A percentile compares a stretch with the other conserved stretches of the same genome.
Conservation (phyloP, 345 rosid species). For the Physaria fendleri region DNA sequence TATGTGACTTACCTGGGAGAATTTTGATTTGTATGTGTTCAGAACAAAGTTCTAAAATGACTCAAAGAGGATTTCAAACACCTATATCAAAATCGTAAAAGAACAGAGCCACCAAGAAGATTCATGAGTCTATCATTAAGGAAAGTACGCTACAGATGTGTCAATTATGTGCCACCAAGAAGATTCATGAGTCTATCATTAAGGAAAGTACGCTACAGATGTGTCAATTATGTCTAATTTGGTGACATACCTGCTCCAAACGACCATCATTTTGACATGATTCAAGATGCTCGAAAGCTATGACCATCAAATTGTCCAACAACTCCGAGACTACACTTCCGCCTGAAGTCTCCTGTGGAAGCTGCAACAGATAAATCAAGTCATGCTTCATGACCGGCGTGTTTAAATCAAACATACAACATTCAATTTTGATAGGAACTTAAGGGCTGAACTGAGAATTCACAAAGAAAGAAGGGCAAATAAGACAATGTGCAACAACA, state of each 20-base stretch:
- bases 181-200: not conserved
- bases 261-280: conserved; percentile 46
- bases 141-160: not conserved
- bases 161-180: not conserved
- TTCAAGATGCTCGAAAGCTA: conserved; percentile 66
- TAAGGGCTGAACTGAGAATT: too few relatives aligned
- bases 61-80: conserved; percentile 58
- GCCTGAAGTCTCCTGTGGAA: conserved; percentile 32
- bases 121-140: not conserved
- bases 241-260: conserved; percentile 44
- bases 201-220: conserved; percentile 2
- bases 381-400: too few relatives aligned
- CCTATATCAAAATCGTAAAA: conserved; percentile 41
- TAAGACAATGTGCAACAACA: too few relatives aligned
- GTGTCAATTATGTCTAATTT: conserved; percentile 5
- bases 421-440: too few relatives aligned
- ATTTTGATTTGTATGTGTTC: conserved; percentile 71
- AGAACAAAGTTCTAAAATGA: conserved; percentile 59
- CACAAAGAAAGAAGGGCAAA: too few relatives aligned
- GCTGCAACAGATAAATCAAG: conserved; percentile 27
- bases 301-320: conserved; percentile 60
- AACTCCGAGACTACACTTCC: conserved; percentile 49
- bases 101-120: not conserved
- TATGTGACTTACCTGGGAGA: conserved; percentile 58
- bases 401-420: too few relatives aligned